Evolutionary conservation across 768 basidiomycete species (phyloP).

Genomic region (Lactifluus subvellereus): DNA sequence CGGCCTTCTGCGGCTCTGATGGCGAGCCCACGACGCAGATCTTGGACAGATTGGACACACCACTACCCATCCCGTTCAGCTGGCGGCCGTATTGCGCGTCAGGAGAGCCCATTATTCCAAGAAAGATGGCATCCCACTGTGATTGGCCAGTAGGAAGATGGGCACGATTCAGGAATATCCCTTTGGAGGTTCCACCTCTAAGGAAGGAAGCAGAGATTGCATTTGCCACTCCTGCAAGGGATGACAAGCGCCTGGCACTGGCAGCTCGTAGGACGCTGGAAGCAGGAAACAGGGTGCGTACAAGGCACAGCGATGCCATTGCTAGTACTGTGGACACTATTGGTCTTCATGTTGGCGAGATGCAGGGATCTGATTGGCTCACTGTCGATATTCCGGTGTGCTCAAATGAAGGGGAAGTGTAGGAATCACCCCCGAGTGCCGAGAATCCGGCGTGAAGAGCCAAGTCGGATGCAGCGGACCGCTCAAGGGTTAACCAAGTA

Average conservation of each 20-base stretch:
- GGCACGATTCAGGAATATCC: constrained; percentile 54
- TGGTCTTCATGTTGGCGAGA: background rate
- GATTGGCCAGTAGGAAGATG: constrained; percentile 46
- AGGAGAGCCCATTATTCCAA: constrained; percentile 77
- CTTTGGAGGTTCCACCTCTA: constrained; percentile 75
- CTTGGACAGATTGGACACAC: constrained; percentile 69
- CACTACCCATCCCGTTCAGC: constrained; percentile 79
- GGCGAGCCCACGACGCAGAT: constrained; percentile 58
- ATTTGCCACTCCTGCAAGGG: constrained; percentile 25
- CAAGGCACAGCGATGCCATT: constrained; percentile 3
- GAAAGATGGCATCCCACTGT: constrained; percentile 57
- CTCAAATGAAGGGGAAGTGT: background rate
- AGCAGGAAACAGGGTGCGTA: background rate
- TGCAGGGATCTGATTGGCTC: constrained; percentile 7
- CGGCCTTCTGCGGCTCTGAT: constrained; percentile 35
- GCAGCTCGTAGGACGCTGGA: background rate
- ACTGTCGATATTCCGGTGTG: constrained; percentile 3
- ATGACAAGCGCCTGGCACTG: constrained; percentile 2
- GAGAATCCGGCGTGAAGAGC: too few relatives aligned
- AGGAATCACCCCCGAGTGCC: too few relatives aligned
- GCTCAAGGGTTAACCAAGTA: too few relatives aligned
- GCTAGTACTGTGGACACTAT: background rate
- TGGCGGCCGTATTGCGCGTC: constrained; percentile 63
- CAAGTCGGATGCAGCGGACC: too few relatives aligned
- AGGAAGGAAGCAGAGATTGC: constrained; percentile 45